phyloP scores from a whole-genome alignment of 148 eudicot genomes.

The Spergularia bocconei region DNA sequence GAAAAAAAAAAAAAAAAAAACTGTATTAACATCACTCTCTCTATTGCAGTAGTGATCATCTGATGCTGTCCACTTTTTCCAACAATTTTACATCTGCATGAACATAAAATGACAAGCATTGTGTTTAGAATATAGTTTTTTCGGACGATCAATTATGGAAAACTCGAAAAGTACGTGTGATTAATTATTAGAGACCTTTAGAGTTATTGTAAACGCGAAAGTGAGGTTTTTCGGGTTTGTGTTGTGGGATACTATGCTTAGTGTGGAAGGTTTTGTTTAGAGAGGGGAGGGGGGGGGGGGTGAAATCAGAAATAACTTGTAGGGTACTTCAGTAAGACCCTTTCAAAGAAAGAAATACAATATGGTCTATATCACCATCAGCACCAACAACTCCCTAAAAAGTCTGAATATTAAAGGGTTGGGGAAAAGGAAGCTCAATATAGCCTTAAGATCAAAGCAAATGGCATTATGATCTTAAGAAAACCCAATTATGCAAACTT shows the following conservation, averaged over 20 bases:
- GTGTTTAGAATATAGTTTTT: background rate
- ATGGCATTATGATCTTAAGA: slow-evolving; percentile 15
- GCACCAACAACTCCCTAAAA: slow-evolving; percentile 18
- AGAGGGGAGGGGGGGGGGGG: background rate
- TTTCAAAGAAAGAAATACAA: slow-evolving; percentile 30
- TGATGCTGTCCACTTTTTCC: slow-evolving; percentile 35
- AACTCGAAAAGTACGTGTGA: too few relatives aligned
- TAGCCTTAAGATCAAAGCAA: slow-evolving; percentile 31
- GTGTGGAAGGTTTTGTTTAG: slow-evolving; percentile 16
- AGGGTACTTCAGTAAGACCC: slow-evolving; percentile 3
- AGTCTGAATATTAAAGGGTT: background rate
- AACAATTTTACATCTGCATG: slow-evolving; percentile 38
- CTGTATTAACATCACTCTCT: slow-evolving; percentile 43
- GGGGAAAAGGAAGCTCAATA: slow-evolving; percentile 9
- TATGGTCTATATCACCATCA: slow-evolving; percentile 10
- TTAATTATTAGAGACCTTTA: too few relatives aligned
- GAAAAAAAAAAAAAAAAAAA: slow-evolving; percentile 20
- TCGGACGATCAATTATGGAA: too few relatives aligned
- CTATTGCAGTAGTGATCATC: slow-evolving; percentile 27
- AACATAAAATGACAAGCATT: background rate
- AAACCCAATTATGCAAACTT: slow-evolving; percentile 21
- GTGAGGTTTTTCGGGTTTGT: background rate
- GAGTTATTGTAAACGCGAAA: too few relatives aligned
- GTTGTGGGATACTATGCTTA: slow-evolving; percentile 21
- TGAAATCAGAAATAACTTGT: background rate